Conservation (phyloP, 2,329 filamentous ascomycete species). For the Colletotrichum melonis region DNA sequence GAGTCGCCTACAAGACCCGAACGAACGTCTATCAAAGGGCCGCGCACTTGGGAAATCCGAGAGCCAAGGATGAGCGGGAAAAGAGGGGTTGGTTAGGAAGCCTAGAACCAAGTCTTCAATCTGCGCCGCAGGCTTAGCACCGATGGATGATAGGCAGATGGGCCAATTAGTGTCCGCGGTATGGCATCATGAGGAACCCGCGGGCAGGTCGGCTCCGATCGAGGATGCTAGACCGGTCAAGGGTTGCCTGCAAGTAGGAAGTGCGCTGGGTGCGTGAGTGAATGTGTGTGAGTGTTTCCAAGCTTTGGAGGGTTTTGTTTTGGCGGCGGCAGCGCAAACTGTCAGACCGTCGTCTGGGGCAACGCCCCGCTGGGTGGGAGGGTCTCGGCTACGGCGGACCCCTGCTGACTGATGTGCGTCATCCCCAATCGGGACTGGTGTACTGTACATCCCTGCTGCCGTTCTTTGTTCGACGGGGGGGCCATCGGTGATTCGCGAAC, state of each 20-base stretch:
- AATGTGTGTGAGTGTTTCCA: neutral
- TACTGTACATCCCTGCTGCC: neutral
- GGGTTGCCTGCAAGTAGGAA: too few species aligned
- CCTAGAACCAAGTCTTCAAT: conserved; percentile 3
- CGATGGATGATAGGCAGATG: neutral
- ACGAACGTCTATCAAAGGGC: neutral
- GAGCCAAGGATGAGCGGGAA: neutral
- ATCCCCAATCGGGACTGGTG: neutral
- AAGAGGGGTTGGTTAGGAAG: neutral
- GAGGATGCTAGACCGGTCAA: neutral
- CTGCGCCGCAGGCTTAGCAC: conserved; percentile 11
- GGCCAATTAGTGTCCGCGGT: conserved; percentile 7
- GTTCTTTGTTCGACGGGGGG: conserved; percentile 12
- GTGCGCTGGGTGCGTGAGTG: neutral
- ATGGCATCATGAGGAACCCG: conserved; percentile 23
- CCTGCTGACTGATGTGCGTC: neutral
- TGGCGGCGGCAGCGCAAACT: conserved; percentile 9
- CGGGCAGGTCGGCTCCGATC: neutral
- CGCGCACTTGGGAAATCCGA: neutral
- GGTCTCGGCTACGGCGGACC: neutral
- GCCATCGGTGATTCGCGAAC: neutral
- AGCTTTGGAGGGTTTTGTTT: conserved; percentile 12
- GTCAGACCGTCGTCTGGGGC: conserved; percentile 6
- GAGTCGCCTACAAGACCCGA: neutral
- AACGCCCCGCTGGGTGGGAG: neutral